phyloP scores from a whole-genome alignment of 805 yeast species.

The Teunomyces kruisii region DNA sequence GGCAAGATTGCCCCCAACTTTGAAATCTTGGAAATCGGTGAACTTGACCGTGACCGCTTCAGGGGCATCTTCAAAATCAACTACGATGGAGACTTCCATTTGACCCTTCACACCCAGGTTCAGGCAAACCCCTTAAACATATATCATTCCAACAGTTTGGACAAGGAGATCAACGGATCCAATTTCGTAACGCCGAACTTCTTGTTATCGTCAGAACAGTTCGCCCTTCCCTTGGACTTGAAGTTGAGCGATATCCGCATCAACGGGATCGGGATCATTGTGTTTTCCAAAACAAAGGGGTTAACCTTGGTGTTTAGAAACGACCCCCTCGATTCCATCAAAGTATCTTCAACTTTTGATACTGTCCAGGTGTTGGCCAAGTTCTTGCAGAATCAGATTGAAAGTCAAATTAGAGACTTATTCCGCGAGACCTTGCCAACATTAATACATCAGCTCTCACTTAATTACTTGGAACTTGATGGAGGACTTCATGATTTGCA shows the following conservation, averaged over 20 bases:
- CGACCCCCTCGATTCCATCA: constrained; percentile 82
- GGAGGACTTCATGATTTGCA: constrained; percentile 20
- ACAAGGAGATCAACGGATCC: constrained; percentile 31
- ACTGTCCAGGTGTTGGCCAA: constrained; percentile 80
- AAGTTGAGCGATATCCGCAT: constrained; percentile 69
- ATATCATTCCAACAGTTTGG: constrained; percentile 47
- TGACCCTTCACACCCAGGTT: constrained; percentile 73
- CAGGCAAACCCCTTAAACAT: constrained; percentile 83
- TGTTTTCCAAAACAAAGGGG: constrained; percentile 78
- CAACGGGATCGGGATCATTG: constrained; percentile 81
- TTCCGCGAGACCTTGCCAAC: constrained; percentile 85
- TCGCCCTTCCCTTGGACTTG: constrained; percentile 77
- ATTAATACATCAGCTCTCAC: constrained; percentile 70
- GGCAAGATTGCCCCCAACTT: constrained; percentile 74
- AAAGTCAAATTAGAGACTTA: constrained; percentile 72
- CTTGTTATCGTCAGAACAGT: constrained; percentile 61
- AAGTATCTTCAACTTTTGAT: constrained; percentile 85
- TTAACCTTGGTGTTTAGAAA: constrained; percentile 83
- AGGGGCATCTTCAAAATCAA: constrained; percentile 79
- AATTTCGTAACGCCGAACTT: constrained; percentile 66
- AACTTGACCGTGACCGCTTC: constrained; percentile 70
- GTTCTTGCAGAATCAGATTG: constrained; percentile 79
- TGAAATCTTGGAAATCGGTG: constrained; percentile 82
- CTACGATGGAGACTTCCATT: constrained; percentile 72
- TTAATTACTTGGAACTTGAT: constrained; percentile 44